A percentile compares a stretch with the other conserved stretches of the same genome.
phyloP scores from a whole-genome alignment of 192 early-diverging fungal species.

The Backusella tuberculispora region DNA sequence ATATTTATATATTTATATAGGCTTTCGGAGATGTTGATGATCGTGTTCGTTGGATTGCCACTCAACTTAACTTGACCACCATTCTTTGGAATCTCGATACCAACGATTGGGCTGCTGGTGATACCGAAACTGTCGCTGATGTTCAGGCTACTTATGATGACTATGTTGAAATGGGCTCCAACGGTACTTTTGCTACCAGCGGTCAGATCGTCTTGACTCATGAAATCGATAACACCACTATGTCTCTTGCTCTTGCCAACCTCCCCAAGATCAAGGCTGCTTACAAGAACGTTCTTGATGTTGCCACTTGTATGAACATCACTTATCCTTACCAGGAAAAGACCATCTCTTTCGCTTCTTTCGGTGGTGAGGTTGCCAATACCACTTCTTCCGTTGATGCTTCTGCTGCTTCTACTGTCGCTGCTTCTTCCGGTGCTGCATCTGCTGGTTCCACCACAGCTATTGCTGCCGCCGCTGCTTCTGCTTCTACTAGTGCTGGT shows the following conservation, averaged over 20 bases:
- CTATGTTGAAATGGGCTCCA: conserved; percentile 39
- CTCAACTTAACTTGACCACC: conserved; percentile 48
- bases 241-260: conserved; percentile 41
- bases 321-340: conserved; percentile 44
- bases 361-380: conserved; percentile 11
- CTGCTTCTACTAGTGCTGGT: conserved; percentile 11
- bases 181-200: conserved; percentile 31
- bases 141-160: conserved; percentile 29
- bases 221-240: conserved; percentile 47
- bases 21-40: conserved; percentile 64
- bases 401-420: conserved; percentile 27
- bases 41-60: conserved; percentile 56
- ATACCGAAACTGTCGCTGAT: conserved; percentile 14
- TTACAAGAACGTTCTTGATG: conserved; percentile 43
- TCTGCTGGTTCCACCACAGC: neutral
- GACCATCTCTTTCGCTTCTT: conserved; percentile 28
- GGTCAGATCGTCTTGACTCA: conserved; percentile 49
- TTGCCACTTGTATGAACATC: conserved; percentile 45
- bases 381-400: conserved; percentile 21
- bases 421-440: conserved; percentile 22
- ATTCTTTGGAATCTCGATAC: conserved; percentile 45
- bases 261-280: conserved; percentile 45
- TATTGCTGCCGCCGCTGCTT: conserved; percentile 9
- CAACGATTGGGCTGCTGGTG: conserved; percentile 38
- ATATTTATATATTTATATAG: conserved; percentile 11